Percentiles rank a stretch among this genome's conserved stretches.
These are phyloP conservation scores for Bacidia rubella DNA, from an alignment of 495 filamentous ascomycete species.

Conservation along the genomic window DNA sequence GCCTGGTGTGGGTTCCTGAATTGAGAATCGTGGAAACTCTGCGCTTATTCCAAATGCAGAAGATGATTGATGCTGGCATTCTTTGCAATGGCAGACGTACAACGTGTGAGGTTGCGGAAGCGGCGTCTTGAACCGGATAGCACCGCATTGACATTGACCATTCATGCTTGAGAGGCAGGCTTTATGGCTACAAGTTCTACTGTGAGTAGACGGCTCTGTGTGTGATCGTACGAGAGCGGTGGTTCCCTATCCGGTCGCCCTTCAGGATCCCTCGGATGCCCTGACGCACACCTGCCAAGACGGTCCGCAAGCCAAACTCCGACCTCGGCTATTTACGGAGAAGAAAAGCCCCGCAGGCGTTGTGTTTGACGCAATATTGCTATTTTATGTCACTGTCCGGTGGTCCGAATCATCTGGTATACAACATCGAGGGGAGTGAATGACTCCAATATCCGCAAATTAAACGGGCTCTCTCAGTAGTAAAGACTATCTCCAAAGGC, in stretches of 20 bases:
- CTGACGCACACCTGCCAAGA: no score
- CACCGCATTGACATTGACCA: slow-evolving; percentile 50
- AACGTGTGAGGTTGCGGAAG: slow-evolving; percentile 38
- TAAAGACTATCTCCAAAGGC: no score
- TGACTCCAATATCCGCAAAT: no score
- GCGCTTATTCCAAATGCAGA: slow-evolving; percentile 56
- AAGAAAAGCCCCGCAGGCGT: neutral
- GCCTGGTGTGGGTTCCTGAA: slow-evolving; percentile 27
- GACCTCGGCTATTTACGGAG: neutral
- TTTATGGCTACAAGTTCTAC: no score
- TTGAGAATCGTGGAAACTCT: slow-evolving; percentile 47
- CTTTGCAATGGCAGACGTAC: slow-evolving; percentile 56
- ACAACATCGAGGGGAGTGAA: no score
- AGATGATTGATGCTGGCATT: slow-evolving; percentile 52
- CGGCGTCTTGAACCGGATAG: slow-evolving; percentile 47
- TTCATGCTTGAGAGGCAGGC: slow-evolving; percentile 36
- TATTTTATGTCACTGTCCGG: neutral
- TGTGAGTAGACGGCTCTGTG: no score
- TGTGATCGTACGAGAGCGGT: no score
- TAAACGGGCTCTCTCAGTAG: no score
- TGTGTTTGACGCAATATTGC: neutral
- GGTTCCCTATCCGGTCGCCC: no score
- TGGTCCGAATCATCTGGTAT: neutral
- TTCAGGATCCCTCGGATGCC: no score
- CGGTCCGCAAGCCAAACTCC: no score